Percentiles rank a stretch among this genome's conserved stretches.
Evolutionary conservation across 1,139 yeast genomes (phyloP).

Genomic region (Blastobotrys petasosporus): DNA sequence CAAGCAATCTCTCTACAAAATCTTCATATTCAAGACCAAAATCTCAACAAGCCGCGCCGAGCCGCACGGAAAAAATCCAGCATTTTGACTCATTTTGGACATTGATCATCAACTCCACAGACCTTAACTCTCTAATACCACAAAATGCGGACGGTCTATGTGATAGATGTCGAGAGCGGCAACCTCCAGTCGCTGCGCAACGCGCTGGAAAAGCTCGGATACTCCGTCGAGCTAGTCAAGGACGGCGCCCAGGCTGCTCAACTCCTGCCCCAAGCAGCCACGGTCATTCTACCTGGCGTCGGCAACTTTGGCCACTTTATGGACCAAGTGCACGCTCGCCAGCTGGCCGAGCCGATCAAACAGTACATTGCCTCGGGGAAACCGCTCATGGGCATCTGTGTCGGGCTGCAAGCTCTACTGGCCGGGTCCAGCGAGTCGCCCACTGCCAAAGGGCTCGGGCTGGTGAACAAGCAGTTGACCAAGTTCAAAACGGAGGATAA

Average conservation of each 20-base stretch:
- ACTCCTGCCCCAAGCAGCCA: constrained; percentile 28
- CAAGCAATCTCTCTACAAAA: too few species aligned
- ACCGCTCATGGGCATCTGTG: constrained; percentile 94
- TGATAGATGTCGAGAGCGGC: constrained; percentile 94
- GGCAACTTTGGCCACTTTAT: constrained; percentile 96
- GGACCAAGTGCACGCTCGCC: constrained; percentile 53
- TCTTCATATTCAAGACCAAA: too few species aligned
- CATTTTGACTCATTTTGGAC: too few species aligned
- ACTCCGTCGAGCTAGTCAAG: constrained; percentile 40
- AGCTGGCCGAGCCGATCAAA: constrained; percentile 58
- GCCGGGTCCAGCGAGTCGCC: constrained; percentile 70
- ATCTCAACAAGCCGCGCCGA: too few species aligned
- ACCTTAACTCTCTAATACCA: too few species aligned
- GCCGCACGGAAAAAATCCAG: too few species aligned
- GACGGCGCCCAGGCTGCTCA: constrained; percentile 29
- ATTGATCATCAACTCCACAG: too few species aligned
- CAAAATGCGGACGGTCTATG: constrained; percentile 44
- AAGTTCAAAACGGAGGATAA: constrained; percentile 61
- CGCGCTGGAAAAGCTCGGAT: constrained; percentile 76
- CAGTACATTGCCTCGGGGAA: constrained; percentile 66
- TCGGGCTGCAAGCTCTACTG: constrained; percentile 84
- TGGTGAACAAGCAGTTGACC: constrained; percentile 47
- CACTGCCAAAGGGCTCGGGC: constrained; percentile 49
- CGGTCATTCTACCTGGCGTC: constrained; percentile 72
- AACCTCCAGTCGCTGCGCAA: constrained; percentile 83